These are phyloP conservation scores for Cyclaneusma minus DNA, from an alignment of 2,329 filamentous ascomycete genomes.

Conservation along the genomic window DNA sequence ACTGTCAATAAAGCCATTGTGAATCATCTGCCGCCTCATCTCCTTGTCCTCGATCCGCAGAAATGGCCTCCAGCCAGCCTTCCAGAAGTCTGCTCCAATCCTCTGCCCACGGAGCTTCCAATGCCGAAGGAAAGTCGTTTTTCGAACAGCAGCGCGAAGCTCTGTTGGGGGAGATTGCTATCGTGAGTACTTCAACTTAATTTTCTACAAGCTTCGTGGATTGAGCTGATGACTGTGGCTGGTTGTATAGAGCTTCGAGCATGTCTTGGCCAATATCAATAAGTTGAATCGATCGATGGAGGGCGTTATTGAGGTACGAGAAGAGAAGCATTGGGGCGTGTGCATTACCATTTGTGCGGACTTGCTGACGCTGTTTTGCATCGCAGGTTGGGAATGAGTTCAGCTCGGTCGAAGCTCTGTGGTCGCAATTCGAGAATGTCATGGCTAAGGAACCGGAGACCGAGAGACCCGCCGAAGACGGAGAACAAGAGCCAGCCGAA, in stretches of 20 bases:
- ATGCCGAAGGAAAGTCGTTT: conserved; percentile 37
- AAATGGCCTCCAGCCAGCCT: too few species aligned
- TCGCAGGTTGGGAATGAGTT: conserved; percentile 83
- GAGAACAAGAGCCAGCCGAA: conserved; percentile 7
- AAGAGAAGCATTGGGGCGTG: too few species aligned
- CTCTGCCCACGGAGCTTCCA: too few species aligned
- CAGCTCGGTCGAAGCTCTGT: conserved; percentile 87
- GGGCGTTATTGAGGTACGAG: conserved; percentile 72
- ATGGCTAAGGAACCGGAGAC: conserved; percentile 57
- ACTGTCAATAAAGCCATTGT: too few species aligned
- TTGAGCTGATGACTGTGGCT: conserved; percentile 1
- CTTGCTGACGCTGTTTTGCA: conserved; percentile 3
- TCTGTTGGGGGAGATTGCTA: conserved; percentile 56
- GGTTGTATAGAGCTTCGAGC: conserved; percentile 53
- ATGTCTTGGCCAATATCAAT: conserved; percentile 91
- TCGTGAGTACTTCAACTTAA: conserved; percentile 28
- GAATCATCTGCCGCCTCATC: too few species aligned
- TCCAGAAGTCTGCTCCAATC: too few species aligned
- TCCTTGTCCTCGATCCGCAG: too few species aligned
- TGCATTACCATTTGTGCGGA: background rate
- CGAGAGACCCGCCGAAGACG: conserved; percentile 14
- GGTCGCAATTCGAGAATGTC: conserved; percentile 93
- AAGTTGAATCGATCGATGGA: conserved; percentile 86
- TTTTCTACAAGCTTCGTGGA: background rate
- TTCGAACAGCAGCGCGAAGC: conserved; percentile 65